Evolutionary conservation across 2,329 filamentous ascomycete species (phyloP), one percentile per base, ranked within the genome.

Genomic region (Coniochaeta sp.): DNA sequence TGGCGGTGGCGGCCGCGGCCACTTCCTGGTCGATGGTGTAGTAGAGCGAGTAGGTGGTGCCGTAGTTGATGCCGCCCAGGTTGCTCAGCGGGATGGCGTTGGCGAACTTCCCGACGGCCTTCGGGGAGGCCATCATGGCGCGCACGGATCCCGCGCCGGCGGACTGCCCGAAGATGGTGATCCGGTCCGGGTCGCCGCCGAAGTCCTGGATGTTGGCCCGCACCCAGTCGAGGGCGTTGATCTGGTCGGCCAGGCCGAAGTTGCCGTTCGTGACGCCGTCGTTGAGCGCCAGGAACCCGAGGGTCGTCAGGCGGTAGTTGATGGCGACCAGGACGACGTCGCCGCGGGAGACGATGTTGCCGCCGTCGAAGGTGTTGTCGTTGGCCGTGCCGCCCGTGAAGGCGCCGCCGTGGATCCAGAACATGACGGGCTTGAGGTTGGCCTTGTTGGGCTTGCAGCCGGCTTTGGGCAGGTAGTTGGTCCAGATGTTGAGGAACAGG

Each of bases 311-410:
- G 9, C 85, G 80, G 68, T 87, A 87, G 71, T 87, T 86, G 72
- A 86, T 81, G 22, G 73, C 69, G 8, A 87, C 84, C 3, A 84
- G 76, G 0, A 87, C 81, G 19, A 86, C 76, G 62, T 86, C 83
- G 24, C 82, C 82, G 56, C 83, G 77, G 2, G 81, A 83, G 0
- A 80, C 83, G 3, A 86, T 71, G 62, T 83, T 83, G 2, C 80
- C 80, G 22, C 82, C 81, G 62, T 87, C 83, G 30, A 72, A 72
- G 1, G 70, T 71, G 1, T 69, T 62, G 52, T 75, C 73, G 58
- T 72, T 71, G 10, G 69, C 73, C 6, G 70, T 72, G 1, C 83
- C 83, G 8, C 76, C 72, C 0, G 76, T 79, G 62, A 85, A 85
- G 6, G 80, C 84, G 26, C 84, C 84, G 4, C 84, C 84, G 47